Base-by-base conservation (phyloP, 1,139 yeast species). In the Yamadazyma dushanensis region DNA sequence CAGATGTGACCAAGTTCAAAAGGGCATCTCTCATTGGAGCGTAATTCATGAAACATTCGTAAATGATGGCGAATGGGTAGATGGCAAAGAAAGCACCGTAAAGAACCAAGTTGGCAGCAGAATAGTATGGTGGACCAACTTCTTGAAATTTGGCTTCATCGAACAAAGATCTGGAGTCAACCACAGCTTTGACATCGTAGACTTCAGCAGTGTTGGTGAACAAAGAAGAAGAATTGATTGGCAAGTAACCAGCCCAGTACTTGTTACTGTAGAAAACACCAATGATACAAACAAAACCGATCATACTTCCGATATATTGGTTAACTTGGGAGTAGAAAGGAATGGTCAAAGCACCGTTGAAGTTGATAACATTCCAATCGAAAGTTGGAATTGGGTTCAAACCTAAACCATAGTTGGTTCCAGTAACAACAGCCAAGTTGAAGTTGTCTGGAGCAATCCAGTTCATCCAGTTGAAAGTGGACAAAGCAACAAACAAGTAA, bases 11-110 rank as follows among this genome's bases (percentile, higher is more conserved):
- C 13, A 50, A 30, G n/a, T 41, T 38, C 16, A 35, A 37, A 16
- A 44, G 19, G 5, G 54, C 49, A 26, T 37, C 35, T 32, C 34
- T 31, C 40, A 50, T 43, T 20, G 43, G 54, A 21, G 44, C 44
- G 54, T 61, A 60, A 34, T 64, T 61, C 8, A 56, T 51, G 15
- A 52, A 46, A 51, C 64, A 49, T 38, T 63, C 64, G 43, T 77
- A 79, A 11, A 76, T 59, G 40, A 80, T 63, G 14, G 73, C 60
- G 35, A 78, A 72, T 8, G 86, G 84, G 50, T 79, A 80, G 32
- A 75, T 51, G 11, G 78, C 73, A 53, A 80, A 78, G 48, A 70
- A 75, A 1, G 80, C 68, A 18, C 83, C 83, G 49, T 78, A 79
- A 5, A 63, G 47, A 7, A 78, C 77, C 45, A 66, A 51, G 41